These are phyloP conservation scores for Solanum hybrid DNA, from an alignment of 305 asterid genomes.

Conservation along the genomic window DNA sequence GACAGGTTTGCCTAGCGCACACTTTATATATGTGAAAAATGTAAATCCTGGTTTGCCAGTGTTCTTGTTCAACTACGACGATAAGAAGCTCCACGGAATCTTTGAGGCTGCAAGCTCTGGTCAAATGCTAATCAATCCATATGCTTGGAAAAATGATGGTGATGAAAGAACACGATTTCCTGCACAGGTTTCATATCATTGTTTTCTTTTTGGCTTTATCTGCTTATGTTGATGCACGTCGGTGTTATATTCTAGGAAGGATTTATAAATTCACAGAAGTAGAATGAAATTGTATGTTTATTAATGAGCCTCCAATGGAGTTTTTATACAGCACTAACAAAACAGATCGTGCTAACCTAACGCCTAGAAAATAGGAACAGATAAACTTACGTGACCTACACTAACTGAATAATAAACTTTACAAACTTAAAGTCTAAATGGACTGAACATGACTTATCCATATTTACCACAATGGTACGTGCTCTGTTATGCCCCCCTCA, in stretches of 20 bases:
- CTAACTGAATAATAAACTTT: no score
- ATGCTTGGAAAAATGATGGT: constrained; percentile 80
- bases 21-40: constrained; percentile 57
- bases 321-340: no score
- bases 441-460: no score
- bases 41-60: constrained; percentile 72
- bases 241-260: background rate
- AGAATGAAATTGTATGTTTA: no score
- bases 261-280: no score
- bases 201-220: constrained; percentile 1
- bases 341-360: no score
- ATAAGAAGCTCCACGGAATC: constrained; percentile 60
- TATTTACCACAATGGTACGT: no score
- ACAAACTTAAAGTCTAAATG: no score
- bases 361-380: no score
- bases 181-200: constrained; percentile 59
- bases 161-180: constrained; percentile 56
- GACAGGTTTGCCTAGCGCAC: constrained; percentile 65
- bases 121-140: constrained; percentile 55
- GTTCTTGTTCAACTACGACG: constrained; percentile 68
- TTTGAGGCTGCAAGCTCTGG: constrained; percentile 87
- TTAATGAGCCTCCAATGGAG: no score
- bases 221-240: background rate
- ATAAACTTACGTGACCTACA: no score
- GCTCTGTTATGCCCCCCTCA: no score